Conservation (phyloP, 495 filamentous ascomycete genomes). For the Hyaloscypha bicolor region DNA sequence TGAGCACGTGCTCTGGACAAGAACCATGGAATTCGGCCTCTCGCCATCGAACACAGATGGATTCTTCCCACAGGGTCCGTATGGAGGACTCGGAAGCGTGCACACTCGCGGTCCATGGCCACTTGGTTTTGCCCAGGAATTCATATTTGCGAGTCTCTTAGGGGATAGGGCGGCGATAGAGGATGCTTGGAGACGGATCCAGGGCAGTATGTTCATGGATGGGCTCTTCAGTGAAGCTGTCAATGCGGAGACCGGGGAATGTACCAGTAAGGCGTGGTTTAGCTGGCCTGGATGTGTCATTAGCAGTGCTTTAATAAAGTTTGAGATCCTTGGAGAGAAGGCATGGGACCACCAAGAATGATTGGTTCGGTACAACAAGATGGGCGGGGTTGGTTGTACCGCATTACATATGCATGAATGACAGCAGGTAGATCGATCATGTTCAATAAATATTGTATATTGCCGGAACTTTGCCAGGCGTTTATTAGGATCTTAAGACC, state of each 20-base stretch:
- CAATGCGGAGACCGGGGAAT: conserved; percentile 14
- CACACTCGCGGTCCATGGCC: conserved; percentile 23
- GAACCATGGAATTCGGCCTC: conserved; percentile 21
- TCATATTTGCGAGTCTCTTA: conserved; percentile 4
- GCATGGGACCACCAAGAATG: no score
- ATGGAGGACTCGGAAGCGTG: conserved; percentile 25
- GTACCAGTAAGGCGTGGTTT: conserved; percentile 26
- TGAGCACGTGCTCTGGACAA: conserved; percentile 6
- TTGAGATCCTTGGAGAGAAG: background rate
- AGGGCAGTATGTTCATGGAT: conserved; percentile 22
- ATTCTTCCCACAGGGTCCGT: conserved; percentile 17
- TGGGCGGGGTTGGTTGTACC: no score
- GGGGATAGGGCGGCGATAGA: conserved; percentile 1
- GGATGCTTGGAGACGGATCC: conserved; percentile 17
- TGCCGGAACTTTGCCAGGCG: no score
- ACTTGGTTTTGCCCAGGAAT: conserved; percentile 24
- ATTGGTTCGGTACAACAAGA: no score
- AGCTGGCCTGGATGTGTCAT: conserved; percentile 23
- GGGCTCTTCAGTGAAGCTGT: conserved; percentile 22
- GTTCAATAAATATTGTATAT: no score
- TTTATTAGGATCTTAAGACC: no score
- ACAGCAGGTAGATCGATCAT: no score
- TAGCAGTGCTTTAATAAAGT: conserved; percentile 13
- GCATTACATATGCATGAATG: no score
- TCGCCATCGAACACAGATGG: conserved; percentile 14